Conservation (phyloP, 495 filamentous ascomycete genomes). For the Margaritispora aquatica region DNA sequence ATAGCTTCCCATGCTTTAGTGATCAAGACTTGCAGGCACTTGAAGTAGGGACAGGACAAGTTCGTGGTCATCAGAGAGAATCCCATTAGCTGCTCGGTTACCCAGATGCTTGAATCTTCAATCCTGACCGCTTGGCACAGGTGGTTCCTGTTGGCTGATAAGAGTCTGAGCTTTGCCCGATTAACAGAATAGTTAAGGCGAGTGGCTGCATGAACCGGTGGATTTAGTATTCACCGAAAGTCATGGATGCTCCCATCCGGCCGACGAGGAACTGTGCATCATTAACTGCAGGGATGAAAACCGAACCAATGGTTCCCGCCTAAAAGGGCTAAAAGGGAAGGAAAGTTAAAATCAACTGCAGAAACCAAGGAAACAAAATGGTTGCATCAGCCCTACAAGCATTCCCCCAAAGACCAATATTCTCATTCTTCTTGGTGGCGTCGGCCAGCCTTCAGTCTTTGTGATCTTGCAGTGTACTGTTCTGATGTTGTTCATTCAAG, state of each 20-base stretch:
- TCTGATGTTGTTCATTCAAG: not conserved
- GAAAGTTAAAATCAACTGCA: slow-evolving; percentile 1
- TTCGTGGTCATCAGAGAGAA: not conserved
- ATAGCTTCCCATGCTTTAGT: not conserved
- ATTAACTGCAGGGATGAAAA: not conserved
- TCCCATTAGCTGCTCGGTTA: not conserved
- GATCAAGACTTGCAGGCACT: not conserved
- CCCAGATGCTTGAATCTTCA: not conserved
- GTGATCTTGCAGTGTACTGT: not conserved
- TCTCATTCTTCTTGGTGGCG: not conserved
- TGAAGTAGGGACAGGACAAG: not conserved
- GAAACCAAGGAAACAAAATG: not conserved
- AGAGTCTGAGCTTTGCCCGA: not conserved
- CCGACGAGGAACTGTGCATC: not conserved
- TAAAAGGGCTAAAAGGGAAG: slow-evolving; percentile 1
- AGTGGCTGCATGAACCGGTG: not conserved
- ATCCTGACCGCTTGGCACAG: not conserved
- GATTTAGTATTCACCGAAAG: not conserved
- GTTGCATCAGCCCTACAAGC: not conserved
- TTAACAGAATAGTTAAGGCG: not conserved
- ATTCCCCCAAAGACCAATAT: not conserved
- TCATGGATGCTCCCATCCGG: not conserved
- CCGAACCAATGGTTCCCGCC: not conserved
- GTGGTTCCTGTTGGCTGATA: not conserved
- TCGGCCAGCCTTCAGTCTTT: not conserved